Conservation (phyloP, 768 basidiomycete genomes). For the Pilatotrama ljubarskyi region DNA sequence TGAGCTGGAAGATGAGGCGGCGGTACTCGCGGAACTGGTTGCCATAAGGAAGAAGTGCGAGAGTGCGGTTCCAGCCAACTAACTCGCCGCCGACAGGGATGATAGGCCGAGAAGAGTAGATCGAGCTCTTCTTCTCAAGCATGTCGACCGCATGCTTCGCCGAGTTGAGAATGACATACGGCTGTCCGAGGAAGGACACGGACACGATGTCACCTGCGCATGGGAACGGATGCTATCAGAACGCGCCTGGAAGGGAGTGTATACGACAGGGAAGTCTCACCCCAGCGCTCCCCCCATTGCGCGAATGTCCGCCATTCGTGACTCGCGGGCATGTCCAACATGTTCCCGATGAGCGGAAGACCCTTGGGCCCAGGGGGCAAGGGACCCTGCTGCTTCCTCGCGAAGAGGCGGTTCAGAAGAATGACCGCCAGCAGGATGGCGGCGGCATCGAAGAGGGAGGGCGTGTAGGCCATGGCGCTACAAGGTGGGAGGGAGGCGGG, state of each 20-base stretch:
- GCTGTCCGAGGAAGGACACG: constrained; percentile 30
- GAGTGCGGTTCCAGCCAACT: constrained; percentile 28
- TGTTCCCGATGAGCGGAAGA: constrained; percentile 27
- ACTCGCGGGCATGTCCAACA: constrained; percentile 27
- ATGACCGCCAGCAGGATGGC: constrained; percentile 20
- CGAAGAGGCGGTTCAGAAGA: constrained; percentile 19
- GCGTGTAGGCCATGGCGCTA: constrained; percentile 19
- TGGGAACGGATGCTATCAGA: background rate
- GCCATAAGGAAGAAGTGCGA: constrained; percentile 28
- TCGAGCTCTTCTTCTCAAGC: constrained; percentile 33
- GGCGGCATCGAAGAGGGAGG: constrained; percentile 19
- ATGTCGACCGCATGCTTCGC: constrained; percentile 28
- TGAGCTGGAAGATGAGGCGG: constrained; percentile 24
- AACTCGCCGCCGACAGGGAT: constrained; percentile 32
- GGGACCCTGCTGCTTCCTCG: constrained; percentile 14
- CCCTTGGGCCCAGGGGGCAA: constrained; percentile 32
- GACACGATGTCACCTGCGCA: constrained; percentile 32
- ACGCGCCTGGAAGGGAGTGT: background rate
- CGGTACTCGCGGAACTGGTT: constrained; percentile 29
- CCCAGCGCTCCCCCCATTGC: constrained; percentile 27
- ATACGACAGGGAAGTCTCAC: constrained; percentile 6
- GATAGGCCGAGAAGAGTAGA: constrained; percentile 33
- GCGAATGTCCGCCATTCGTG: constrained; percentile 27
- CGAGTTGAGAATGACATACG: constrained; percentile 33
- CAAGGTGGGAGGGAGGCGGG: background rate